Evolutionary conservation across 805 yeast species (phyloP).

Genomic region (Hanseniaspora pseudoguilliermondii): DNA sequence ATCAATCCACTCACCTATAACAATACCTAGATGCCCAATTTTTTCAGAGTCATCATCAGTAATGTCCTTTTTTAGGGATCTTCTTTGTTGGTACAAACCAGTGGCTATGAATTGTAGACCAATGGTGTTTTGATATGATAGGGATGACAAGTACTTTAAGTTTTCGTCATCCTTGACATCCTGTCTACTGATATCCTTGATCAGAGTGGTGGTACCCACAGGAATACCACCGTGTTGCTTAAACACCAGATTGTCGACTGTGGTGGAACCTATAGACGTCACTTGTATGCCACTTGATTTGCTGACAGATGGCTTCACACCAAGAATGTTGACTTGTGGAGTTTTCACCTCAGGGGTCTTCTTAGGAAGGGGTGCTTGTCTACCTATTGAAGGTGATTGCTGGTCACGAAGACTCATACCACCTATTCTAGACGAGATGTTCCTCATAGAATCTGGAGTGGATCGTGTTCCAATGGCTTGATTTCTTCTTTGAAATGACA

Average conservation of each 20-base stretch:
- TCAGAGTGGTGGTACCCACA: slow-evolving; percentile 7
- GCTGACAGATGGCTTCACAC: slow-evolving; percentile 8
- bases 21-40: slow-evolving; percentile 8
- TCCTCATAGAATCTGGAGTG: neutral
- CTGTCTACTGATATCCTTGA: neutral
- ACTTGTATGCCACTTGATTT: slow-evolving; percentile 12
- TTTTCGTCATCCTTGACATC: slow-evolving; percentile 1
- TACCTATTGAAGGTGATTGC: slow-evolving; percentile 9
- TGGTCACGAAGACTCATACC: neutral
- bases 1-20: slow-evolving; percentile 12
- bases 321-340: neutral
- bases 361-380: slow-evolving; percentile 51
- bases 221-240: slow-evolving; percentile 12
- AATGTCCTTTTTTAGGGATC: slow-evolving; percentile 4
- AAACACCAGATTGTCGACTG: slow-evolving; percentile 5
- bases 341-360: slow-evolving; percentile 44
- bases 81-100: slow-evolving; percentile 11
- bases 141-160: slow-evolving; percentile 1
- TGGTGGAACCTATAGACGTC: slow-evolving; percentile 4
- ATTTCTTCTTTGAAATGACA: slow-evolving; percentile 51
- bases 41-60: neutral
- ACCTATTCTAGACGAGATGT: neutral
- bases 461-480: slow-evolving; percentile 24
- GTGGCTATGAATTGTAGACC: slow-evolving; percentile 11
- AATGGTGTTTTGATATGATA: slow-evolving; percentile 4